Percentiles rank a stretch among this genome's conserved stretches.
phyloP scores from a whole-genome alignment of 805 yeast genomes.

The Vanderwaltozyma tropicalis region DNA sequence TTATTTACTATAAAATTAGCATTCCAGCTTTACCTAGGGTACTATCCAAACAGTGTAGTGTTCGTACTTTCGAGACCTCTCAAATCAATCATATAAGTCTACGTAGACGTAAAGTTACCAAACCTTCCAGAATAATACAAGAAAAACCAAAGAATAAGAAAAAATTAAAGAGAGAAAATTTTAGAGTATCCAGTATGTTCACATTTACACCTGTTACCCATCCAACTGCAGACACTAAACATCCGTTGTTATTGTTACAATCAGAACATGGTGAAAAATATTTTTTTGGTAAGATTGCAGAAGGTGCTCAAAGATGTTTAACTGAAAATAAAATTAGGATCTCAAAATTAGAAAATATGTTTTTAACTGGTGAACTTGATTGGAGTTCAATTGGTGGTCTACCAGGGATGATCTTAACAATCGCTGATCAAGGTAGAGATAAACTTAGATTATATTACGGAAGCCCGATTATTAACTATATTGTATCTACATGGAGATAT shows the following conservation, averaged over 20 bases:
- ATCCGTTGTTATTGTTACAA: constrained; percentile 45
- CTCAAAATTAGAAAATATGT: constrained; percentile 51
- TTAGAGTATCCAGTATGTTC: constrained; percentile 31
- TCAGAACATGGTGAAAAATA: constrained; percentile 34
- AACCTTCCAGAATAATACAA: no score
- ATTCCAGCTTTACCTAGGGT: no score
- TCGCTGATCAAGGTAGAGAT: constrained; percentile 65
- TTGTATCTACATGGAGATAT: constrained; percentile 73
- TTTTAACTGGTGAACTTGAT: constrained; percentile 63
- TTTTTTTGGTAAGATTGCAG: constrained; percentile 71
- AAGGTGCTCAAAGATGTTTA: constrained; percentile 74
- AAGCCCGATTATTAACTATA: constrained; percentile 38
- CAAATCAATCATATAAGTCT: no score
- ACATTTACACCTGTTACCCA: constrained; percentile 45
- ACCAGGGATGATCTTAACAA: constrained; percentile 78
- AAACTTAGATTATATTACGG: constrained; percentile 47
- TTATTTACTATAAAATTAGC: no score
- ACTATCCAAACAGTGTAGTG: no score
- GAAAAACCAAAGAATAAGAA: neutral
- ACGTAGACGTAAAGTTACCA: no score
- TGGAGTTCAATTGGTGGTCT: constrained; percentile 87
- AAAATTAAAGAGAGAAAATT: neutral
- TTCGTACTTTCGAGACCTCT: no score
- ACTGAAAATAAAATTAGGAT: constrained; percentile 50
- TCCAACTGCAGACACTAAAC: constrained; percentile 49